phyloP scores from a whole-genome alignment of 179 eudicot species.

The Beta macrorhiza region DNA sequence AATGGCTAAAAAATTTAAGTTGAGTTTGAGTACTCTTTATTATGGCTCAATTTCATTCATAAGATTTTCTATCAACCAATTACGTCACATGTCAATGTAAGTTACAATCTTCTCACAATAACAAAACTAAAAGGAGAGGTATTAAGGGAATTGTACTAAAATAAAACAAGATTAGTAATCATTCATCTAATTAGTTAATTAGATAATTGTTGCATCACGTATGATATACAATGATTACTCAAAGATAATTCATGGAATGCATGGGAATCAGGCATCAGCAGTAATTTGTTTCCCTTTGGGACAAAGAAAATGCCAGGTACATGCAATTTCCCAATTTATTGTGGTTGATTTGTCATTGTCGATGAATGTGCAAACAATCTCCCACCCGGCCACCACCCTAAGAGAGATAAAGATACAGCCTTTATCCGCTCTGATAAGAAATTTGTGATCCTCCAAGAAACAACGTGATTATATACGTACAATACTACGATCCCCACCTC shows the following conservation, averaged over 20 bases:
- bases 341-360: slow-evolving; percentile 3
- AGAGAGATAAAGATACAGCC: not conserved
- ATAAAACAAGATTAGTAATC: too few species aligned
- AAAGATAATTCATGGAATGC: not conserved
- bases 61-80: too few species aligned
- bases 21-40: too few species aligned
- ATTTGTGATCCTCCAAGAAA: slow-evolving; percentile 7
- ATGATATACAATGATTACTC: too few species aligned
- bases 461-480: slow-evolving; percentile 2
- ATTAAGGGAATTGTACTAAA: too few species aligned
- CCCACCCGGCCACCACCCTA: not conserved
- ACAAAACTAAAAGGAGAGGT: too few species aligned
- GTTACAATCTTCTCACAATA: too few species aligned
- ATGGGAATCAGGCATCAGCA: not conserved
- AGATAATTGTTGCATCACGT: too few species aligned
- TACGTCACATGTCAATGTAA: too few species aligned
- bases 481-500: not conserved
- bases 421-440: slow-evolving; percentile 17
- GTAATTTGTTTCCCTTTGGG: not conserved
- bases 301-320: not conserved
- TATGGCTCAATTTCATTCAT: too few species aligned
- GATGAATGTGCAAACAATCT: not conserved
- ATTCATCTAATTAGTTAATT: too few species aligned
- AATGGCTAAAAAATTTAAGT: too few species aligned
- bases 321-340: not conserved